These are phyloP conservation scores for Mycena galericulata DNA, from an alignment of 768 basidiomycete genomes.

Conservation along the genomic window DNA sequence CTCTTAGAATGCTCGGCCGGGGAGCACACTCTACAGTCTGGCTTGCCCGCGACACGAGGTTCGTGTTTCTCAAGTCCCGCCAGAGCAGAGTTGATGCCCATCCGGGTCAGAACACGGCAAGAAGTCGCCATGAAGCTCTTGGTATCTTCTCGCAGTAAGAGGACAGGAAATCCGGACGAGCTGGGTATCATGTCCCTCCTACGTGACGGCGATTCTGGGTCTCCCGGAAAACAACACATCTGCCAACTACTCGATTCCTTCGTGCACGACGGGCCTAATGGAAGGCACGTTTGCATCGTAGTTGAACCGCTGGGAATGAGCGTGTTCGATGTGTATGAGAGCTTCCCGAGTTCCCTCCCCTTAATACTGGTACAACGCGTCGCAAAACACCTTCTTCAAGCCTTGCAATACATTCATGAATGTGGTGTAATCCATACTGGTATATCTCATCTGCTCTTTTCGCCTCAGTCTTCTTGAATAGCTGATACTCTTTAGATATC, in stretches of 20 bases:
- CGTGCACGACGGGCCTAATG: slow-evolving; percentile 80
- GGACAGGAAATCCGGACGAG: slow-evolving; percentile 48
- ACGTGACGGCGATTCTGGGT: slow-evolving; percentile 55
- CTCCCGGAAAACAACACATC: slow-evolving; percentile 74
- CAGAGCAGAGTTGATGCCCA: background rate
- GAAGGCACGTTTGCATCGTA: slow-evolving; percentile 86
- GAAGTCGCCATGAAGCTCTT: slow-evolving; percentile 1
- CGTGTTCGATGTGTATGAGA: slow-evolving; percentile 66
- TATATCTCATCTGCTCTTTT: slow-evolving; percentile 48
- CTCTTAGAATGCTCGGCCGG: background rate
- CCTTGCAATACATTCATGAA: slow-evolving; percentile 67
- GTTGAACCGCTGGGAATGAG: slow-evolving; percentile 87
- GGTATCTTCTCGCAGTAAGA: background rate
- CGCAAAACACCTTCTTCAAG: slow-evolving; percentile 64
- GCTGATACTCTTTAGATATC: background rate
- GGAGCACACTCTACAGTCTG: background rate
- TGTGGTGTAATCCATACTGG: slow-evolving; percentile 78
- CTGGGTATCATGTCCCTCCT: slow-evolving; percentile 61
- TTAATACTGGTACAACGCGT: slow-evolving; percentile 64
- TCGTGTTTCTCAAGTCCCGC: background rate
- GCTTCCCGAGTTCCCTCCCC: slow-evolving; percentile 56
- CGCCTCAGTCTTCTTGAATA: background rate
- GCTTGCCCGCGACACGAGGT: slow-evolving; percentile 1
- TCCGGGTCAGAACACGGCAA: slow-evolving; percentile 30
- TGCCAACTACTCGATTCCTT: slow-evolving; percentile 85